A percentile compares a stretch with the other conserved stretches of the same genome.
Conservation (phyloP, 106 monocot species). For the Chionographis japonica region DNA sequence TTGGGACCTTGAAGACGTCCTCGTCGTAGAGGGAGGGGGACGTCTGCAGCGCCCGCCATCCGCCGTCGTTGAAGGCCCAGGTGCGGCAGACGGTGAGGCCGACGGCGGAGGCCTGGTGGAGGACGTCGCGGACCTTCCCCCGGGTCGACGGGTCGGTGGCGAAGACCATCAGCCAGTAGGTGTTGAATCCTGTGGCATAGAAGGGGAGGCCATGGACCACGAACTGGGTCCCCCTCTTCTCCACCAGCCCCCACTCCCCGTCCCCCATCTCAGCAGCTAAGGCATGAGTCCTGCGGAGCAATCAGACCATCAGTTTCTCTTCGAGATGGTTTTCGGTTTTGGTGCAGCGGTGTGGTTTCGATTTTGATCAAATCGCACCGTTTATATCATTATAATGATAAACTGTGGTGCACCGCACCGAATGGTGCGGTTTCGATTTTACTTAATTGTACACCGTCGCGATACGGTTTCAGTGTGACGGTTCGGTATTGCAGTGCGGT, state of each 20-base stretch:
- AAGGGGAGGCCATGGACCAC: slow-evolving; percentile 34
- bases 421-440: too few species aligned
- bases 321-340: too few species aligned
- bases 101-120: slow-evolving; percentile 38
- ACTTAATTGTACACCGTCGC: too few species aligned
- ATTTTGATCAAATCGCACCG: too few species aligned
- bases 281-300: slow-evolving; percentile 8
- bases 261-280: slow-evolving; percentile 6
- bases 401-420: too few species aligned
- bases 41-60: slow-evolving; percentile 67
- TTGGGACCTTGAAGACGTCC: slow-evolving; percentile 64
- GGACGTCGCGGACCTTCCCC: slow-evolving; percentile 48
- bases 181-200: slow-evolving; percentile 78
- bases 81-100: slow-evolving; percentile 78
- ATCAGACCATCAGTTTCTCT: too few species aligned
- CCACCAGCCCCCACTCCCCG: slow-evolving; percentile 53
- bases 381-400: too few species aligned
- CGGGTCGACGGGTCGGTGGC: slow-evolving; percentile 45
- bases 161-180: slow-evolving; percentile 89
- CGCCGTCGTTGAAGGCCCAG: slow-evolving; percentile 86
- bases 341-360: too few species aligned
- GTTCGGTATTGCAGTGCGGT: too few species aligned
- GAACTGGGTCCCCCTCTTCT: slow-evolving; percentile 48
- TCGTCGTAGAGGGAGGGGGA: slow-evolving; percentile 68
- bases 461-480: too few species aligned